Conservation (phyloP, 495 filamentous ascomycete genomes). For the Talaromyces adpressus region DNA sequence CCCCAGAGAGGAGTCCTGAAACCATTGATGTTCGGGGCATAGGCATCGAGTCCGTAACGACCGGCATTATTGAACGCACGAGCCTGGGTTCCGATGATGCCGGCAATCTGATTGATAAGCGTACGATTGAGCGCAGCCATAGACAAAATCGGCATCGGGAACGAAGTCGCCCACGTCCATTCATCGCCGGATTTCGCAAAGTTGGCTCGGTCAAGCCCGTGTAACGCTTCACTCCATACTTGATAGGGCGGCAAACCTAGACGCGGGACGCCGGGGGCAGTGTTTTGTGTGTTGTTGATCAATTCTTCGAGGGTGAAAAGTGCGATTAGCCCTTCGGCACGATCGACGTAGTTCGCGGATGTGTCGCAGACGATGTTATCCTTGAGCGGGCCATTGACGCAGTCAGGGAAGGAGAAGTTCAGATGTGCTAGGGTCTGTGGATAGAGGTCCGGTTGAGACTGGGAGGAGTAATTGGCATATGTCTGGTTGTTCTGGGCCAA, state of each 20-base stretch:
- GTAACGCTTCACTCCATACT: conserved; percentile 45
- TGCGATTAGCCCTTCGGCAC: conserved; percentile 38
- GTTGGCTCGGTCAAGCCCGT: conserved; percentile 51
- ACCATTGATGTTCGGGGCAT: conserved; percentile 64
- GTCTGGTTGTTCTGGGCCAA: conserved; percentile 23
- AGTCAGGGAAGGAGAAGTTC: conserved; percentile 27
- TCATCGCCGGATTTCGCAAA: conserved; percentile 38
- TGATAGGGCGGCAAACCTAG: conserved; percentile 49
- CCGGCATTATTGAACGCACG: conserved; percentile 61
- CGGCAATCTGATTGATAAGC: conserved; percentile 49
- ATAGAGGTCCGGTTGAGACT: conserved; percentile 25
- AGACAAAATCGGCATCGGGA: conserved; percentile 53
- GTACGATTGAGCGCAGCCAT: conserved; percentile 55
- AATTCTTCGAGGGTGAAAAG: conserved; percentile 46
- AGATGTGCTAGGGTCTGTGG: conserved; percentile 18
- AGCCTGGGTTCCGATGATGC: conserved; percentile 54
- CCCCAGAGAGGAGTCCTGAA: conserved; percentile 58
- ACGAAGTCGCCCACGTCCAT: conserved; percentile 54
- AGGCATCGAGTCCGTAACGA: conserved; percentile 52
- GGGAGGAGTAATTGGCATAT: conserved; percentile 23
- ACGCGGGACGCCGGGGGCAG: conserved; percentile 46
- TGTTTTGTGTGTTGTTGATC: conserved; percentile 50
- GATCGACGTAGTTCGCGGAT: conserved; percentile 34
- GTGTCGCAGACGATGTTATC: conserved; percentile 40
- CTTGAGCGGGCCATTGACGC: conserved; percentile 23